Conservation (phyloP, 352 stramenopile genomes). For the Phytopythium ostracodes region DNA sequence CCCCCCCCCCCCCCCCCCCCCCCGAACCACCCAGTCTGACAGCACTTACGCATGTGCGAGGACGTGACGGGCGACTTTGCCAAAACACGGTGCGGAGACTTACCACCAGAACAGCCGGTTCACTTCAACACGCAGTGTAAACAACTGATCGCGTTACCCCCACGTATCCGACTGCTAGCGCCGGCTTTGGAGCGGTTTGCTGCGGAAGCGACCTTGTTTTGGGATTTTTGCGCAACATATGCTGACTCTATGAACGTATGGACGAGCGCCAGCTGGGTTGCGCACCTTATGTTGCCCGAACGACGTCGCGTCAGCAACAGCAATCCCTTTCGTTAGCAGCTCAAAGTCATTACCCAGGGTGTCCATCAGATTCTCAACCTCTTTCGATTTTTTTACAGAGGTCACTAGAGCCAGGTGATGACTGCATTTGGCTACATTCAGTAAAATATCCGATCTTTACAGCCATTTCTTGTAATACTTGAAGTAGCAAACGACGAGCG, state of each 20-base stretch:
- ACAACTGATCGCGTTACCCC: conserved; percentile 7
- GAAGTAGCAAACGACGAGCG: conserved; percentile 49
- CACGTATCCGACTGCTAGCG: neutral
- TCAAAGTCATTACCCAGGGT: neutral
- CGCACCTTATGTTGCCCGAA: neutral
- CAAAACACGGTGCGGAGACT: conserved; percentile 11
- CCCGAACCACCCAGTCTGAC: neutral
- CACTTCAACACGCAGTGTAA: conserved; percentile 9
- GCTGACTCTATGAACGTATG: neutral
- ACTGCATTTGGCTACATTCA: neutral
- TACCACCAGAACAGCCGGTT: neutral
- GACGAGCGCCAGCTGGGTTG: neutral
- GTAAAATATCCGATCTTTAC: conserved; percentile 14
- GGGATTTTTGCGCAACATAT: neutral
- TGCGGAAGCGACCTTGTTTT: neutral
- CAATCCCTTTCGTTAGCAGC: neutral
- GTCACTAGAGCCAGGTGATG: too few species aligned
- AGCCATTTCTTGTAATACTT: conserved; percentile 78
- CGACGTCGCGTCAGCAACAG: neutral
- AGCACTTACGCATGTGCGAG: neutral
- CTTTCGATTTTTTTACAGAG: too few species aligned
- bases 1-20: too few species aligned
- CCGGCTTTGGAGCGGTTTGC: neutral
- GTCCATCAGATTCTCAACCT: too few species aligned
- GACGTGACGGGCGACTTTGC: neutral